A percentile compares a stretch with the other conserved stretches of the same genome.
Conservation (phyloP, 140 eudicot species). For the Senecio squalidus region DNA sequence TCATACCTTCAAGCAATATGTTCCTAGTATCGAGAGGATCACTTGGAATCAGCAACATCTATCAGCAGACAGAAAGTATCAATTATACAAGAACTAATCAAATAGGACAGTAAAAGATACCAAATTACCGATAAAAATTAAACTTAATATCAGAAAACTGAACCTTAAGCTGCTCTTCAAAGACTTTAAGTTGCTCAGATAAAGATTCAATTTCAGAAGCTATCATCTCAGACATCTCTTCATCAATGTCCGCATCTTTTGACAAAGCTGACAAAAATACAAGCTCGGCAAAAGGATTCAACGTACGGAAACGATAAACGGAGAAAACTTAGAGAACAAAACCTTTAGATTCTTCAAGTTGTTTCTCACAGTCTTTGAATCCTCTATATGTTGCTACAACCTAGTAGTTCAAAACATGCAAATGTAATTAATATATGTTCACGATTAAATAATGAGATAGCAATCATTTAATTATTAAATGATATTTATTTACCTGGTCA, state of each 20-base stretch:
- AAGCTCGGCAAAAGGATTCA: background rate
- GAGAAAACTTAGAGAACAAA: constrained; percentile 5
- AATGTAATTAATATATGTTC: background rate
- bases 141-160: constrained; percentile 4
- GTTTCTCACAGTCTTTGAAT: constrained; percentile 86
- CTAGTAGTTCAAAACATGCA: constrained; percentile 39
- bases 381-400: constrained; percentile 74
- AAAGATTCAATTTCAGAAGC: constrained; percentile 70
- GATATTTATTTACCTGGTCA: constrained; percentile 48
- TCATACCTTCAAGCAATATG: constrained; percentile 93
- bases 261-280: constrained; percentile 53
- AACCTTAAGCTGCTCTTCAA: constrained; percentile 90
- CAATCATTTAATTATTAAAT: background rate
- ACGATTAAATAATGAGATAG: background rate
- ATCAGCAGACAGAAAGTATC: constrained; percentile 12
- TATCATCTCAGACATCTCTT: constrained; percentile 97
- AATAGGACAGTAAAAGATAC: background rate
- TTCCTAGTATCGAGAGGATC: constrained; percentile 96
- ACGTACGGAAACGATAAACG: constrained; percentile 2
- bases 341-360: constrained; percentile 97
- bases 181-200: constrained; percentile 46
- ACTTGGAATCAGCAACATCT: constrained; percentile 84
- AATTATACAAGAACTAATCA: constrained; percentile 8
- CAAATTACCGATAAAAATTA: background rate
- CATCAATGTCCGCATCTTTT: constrained; percentile 67